phyloP scores from a whole-genome alignment of 192 early-diverging fungal species.

The Linnemannia schmuckeri region DNA sequence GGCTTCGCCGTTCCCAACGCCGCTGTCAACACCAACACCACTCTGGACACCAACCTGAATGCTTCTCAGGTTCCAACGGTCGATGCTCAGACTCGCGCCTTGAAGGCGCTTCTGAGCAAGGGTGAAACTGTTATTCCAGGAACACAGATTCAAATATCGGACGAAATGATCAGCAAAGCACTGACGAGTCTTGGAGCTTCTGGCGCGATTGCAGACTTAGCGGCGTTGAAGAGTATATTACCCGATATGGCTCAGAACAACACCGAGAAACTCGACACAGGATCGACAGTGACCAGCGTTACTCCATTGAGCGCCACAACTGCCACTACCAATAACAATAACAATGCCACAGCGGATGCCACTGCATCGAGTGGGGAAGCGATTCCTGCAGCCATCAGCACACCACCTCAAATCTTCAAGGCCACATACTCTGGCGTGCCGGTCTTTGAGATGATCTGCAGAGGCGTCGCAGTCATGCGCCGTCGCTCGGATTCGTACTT shows the following conservation, averaged over 20 bases:
- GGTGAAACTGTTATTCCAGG: background rate
- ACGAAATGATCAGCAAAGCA: conserved; percentile 4
- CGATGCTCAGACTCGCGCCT: background rate
- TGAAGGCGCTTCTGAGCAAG: background rate
- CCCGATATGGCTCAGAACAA: background rate
- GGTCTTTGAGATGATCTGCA: conserved; percentile 94
- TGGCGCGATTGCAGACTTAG: background rate
- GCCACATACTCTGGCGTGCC: conserved; percentile 95
- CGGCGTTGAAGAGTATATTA: background rate
- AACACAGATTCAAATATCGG: conserved; percentile 8
- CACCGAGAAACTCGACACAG: background rate
- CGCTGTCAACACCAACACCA: background rate
- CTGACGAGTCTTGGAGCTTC: background rate
- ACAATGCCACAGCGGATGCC: conserved; percentile 1
- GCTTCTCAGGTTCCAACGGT: background rate
- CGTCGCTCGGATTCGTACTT: conserved; percentile 88
- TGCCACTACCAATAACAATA: background rate
- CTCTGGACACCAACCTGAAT: background rate
- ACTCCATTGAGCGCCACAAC: background rate
- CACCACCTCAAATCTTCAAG: conserved; percentile 73
- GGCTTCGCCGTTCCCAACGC: background rate
- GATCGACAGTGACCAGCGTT: background rate
- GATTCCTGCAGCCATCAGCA: background rate
- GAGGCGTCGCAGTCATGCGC: conserved; percentile 76
- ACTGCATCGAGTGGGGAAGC: background rate